phyloP scores from a whole-genome alignment of 139 green algal species.

The Chlamydomonas schloesseri region DNA sequence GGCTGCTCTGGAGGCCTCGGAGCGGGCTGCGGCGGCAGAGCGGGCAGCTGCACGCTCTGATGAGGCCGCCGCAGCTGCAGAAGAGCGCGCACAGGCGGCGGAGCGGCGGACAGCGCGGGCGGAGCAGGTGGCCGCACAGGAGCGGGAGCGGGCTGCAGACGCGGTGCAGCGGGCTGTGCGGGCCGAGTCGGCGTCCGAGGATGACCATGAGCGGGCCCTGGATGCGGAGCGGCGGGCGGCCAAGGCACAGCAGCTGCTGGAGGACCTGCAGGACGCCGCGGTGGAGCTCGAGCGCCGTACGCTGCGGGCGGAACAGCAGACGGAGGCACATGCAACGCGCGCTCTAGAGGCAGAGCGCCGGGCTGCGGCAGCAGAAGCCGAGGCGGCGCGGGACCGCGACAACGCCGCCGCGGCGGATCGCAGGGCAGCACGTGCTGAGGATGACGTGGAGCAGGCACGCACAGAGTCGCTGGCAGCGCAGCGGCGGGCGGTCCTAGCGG shows the following conservation, averaged over 20 bases:
- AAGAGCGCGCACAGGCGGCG: background rate
- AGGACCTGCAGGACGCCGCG: background rate
- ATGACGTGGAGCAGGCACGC: background rate
- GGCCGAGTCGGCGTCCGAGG: background rate
- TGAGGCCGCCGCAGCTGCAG: background rate
- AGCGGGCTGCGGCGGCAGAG: background rate
- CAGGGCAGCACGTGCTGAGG: background rate
- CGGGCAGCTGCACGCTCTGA: background rate
- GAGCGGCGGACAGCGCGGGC: slow-evolving; percentile 15
- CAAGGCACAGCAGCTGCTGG: slow-evolving; percentile 5
- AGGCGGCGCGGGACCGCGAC: background rate
- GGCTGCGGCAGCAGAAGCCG: background rate
- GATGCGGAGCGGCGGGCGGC: slow-evolving; percentile 18
- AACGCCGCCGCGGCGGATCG: background rate
- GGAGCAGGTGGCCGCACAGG: slow-evolving; percentile 3
- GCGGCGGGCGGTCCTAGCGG: background rate
- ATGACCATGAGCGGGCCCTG: slow-evolving; percentile 10
- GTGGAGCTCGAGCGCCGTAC: background rate
- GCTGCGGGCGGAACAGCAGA: background rate
- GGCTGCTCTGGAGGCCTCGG: background rate
- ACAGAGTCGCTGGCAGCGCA: background rate
- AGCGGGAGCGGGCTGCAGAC: background rate
- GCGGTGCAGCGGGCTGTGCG: background rate
- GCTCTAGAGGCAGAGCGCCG: background rate
- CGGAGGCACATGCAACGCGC: background rate